Base-by-base conservation (phyloP, 2,329 filamentous ascomycete species). In the Fusarium guadeloupense region DNA sequence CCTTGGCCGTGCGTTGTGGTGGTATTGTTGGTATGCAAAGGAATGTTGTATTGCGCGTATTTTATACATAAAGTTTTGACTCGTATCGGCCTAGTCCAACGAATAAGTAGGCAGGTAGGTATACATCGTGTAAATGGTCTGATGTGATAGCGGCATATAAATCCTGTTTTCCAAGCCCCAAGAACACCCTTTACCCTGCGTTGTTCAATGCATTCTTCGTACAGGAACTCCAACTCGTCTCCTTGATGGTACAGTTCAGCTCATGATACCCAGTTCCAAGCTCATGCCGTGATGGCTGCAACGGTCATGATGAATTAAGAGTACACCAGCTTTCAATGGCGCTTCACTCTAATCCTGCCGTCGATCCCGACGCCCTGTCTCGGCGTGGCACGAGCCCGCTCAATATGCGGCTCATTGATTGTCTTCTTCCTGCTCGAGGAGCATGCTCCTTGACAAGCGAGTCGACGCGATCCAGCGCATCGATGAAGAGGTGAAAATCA, bases 401-500 rank as follows among this genome's bases (percentile, higher is more conserved):
- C 31, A 69, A 46, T 5, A 69, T 49, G 16, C 60, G 65, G 30
- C 62, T 49, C 21, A 69, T 54, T 13, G 67, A 69, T 21, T 58
- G 44, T 37, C 52, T 61, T 51, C 60, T 59, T 26, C 54, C 46
- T 33, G 43, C 54, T 17, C 37, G 47, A 6, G 53, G 54, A 33
- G 33, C 35, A 17, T 52, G 54, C 39, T 69, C 60, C 38, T 57
- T 58, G 38, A 69, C 58, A 31, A 69, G 55, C 19, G 58, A 39
- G 21, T 69, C 67, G 38, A 69, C 67, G 10, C 63, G 65, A 20
- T 69, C 65, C 39, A 69, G 46, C 26, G 59, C 64, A 37, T 68
- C 64, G 43, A 69, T 70, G 38, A 69, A 69, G 25, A 54, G 61
- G 59, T 69, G 67, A 38, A 69, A 69, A 30, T 69, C 56, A 21